Conservation (phyloP, 2,329 filamentous ascomycete genomes). For the Aspergillus terreus region DNA sequence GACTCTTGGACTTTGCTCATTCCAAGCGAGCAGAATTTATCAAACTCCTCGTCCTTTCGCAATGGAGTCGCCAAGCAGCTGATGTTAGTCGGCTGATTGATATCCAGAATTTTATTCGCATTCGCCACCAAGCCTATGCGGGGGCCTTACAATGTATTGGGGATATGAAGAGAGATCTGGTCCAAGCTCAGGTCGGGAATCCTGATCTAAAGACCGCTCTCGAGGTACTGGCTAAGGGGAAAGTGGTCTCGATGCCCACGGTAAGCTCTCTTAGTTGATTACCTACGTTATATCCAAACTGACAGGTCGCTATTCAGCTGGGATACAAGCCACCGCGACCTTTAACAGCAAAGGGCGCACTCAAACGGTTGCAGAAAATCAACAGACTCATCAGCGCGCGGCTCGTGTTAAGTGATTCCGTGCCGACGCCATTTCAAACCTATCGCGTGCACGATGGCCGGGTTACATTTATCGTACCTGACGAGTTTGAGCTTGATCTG, state of each 20-base stretch:
- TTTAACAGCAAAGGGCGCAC: constrained; percentile 66
- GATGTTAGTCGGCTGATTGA: constrained; percentile 87
- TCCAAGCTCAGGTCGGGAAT: constrained; percentile 72
- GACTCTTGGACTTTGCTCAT: constrained; percentile 73
- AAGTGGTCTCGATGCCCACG: constrained; percentile 74
- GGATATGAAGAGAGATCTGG: constrained; percentile 69
- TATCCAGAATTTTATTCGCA: constrained; percentile 69
- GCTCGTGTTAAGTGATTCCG: constrained; percentile 77
- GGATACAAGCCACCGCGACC: constrained; percentile 72
- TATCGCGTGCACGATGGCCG: constrained; percentile 82
- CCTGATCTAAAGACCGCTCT: constrained; percentile 89
- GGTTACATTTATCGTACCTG: constrained; percentile 77
- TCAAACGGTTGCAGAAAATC: constrained; percentile 72
- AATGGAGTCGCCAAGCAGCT: constrained; percentile 79
- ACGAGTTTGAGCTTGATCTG: constrained; percentile 90
- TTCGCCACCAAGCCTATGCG: constrained; percentile 59
- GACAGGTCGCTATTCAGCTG: constrained; percentile 47
- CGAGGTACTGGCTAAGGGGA: constrained; percentile 75
- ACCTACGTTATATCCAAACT: constrained; percentile 11
- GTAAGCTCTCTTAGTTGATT: constrained; percentile 45
- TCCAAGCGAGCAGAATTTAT: constrained; percentile 82
- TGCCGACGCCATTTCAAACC: constrained; percentile 72
- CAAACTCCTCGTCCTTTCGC: constrained; percentile 83
- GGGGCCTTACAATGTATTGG: constrained; percentile 61
- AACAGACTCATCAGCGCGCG: constrained; percentile 80